Conservation (phyloP, 1,139 yeast genomes). For the Williopsis jadinii region DNA sequence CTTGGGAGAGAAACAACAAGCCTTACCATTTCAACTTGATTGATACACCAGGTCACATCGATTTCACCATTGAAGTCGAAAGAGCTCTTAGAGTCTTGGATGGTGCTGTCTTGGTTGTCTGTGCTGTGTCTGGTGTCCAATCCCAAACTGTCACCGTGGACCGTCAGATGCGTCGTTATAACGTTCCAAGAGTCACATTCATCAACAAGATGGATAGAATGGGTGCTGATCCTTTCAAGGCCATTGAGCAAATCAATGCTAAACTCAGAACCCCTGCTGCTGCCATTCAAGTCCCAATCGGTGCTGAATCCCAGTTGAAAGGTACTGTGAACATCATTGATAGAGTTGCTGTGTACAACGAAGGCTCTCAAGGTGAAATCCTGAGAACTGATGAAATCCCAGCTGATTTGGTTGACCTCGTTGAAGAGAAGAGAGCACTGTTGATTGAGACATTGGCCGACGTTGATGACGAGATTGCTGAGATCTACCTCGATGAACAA, state of each 20-base stretch:
- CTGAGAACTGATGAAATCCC: conserved; percentile 63
- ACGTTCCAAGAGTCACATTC: conserved; percentile 93
- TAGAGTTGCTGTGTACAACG: conserved; percentile 80
- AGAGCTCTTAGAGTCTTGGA: conserved; percentile 94
- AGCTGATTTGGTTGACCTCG: conserved; percentile 62
- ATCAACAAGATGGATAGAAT: conserved; percentile 98
- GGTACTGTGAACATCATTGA: conserved; percentile 93
- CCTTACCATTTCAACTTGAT: conserved; percentile 86
- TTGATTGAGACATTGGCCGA: conserved; percentile 94
- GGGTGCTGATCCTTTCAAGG: conserved; percentile 97
- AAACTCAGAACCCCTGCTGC: conserved; percentile 94
- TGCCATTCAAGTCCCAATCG: conserved; percentile 96
- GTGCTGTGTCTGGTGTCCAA: conserved; percentile 98
- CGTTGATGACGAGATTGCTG: conserved; percentile 96
- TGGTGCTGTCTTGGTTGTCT: conserved; percentile 96
- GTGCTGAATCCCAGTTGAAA: conserved; percentile 73
- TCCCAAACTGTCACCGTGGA: conserved; percentile 98
- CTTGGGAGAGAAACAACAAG: conserved; percentile 73
- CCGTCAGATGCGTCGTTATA: conserved; percentile 97
- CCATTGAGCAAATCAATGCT: conserved; percentile 81
- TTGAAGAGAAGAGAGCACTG: conserved; percentile 74
- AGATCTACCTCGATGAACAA: conserved; percentile 80
- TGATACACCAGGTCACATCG: conserved; percentile 98
- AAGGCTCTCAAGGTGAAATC: conserved; percentile 87
- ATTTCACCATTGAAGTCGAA: conserved; percentile 97